Percentiles rank a stretch among this genome's conserved stretches.
phyloP scores from a whole-genome alignment of 163 green algal species.

The Prototheca cutis region DNA sequence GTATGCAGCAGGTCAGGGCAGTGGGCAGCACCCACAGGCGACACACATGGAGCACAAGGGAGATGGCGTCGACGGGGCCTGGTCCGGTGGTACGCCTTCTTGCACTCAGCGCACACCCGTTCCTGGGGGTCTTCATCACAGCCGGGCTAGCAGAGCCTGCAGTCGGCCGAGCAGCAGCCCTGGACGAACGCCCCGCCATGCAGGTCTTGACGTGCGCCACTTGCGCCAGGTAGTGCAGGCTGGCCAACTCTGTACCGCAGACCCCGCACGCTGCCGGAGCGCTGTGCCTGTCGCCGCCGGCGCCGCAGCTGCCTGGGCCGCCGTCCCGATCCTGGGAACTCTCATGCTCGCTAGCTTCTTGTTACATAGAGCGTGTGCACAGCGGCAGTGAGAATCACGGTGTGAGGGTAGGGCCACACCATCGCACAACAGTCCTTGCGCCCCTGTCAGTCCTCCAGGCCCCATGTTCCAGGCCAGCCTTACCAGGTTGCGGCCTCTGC shows the following conservation, averaged over 20 bases:
- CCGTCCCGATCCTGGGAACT: no score
- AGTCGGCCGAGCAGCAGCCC: neutral
- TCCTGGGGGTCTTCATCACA: no score
- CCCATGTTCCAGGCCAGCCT: neutral
- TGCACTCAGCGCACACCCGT: no score
- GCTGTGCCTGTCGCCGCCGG: neutral
- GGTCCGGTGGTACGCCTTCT: no score
- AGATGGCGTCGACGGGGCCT: neutral
- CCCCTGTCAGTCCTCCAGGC: no score
- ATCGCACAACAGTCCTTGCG: no score
- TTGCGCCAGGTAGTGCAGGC: constrained; percentile 7
- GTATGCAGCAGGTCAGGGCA: neutral
- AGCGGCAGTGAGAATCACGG: neutral
- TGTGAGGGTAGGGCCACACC: neutral
- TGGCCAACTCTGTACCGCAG: neutral
- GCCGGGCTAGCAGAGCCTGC: constrained; percentile 2
- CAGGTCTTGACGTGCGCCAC: constrained; percentile 16
- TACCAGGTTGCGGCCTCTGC: neutral
- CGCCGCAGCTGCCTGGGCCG: neutral
- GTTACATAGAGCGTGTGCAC: no score
- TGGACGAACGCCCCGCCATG: constrained; percentile 8
- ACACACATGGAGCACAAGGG: neutral
- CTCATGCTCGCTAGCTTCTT: neutral
- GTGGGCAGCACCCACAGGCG: neutral
- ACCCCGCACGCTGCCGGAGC: constrained; percentile 5